phyloP scores from a whole-genome alignment of 2,329 filamentous ascomycete species.

The Venturia asperata region DNA sequence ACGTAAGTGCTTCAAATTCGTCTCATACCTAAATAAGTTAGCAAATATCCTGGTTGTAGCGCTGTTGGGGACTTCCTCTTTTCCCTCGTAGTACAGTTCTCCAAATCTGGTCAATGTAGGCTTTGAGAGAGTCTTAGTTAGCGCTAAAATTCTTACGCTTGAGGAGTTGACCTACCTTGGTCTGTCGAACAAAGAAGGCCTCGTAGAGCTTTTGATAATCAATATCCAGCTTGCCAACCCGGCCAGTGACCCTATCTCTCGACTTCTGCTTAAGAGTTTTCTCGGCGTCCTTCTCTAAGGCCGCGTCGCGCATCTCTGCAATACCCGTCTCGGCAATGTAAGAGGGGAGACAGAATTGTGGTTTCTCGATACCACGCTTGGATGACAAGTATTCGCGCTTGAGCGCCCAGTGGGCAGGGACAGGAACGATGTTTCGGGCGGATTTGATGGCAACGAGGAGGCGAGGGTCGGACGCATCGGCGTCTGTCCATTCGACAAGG shows the following conservation, averaged over 20 bases:
- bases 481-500: slow-evolving; percentile 95
- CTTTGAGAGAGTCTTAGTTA: slow-evolving; percentile 19
- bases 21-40: slow-evolving; percentile 41
- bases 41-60: slow-evolving; percentile 43
- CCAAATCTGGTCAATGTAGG: slow-evolving; percentile 89
- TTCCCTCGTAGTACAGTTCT: slow-evolving; percentile 99
- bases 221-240: slow-evolving; percentile 95
- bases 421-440: slow-evolving; percentile 89
- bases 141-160: no score
- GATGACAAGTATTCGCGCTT: slow-evolving; percentile 97
- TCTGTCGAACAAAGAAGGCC: slow-evolving; percentile 96
- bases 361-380: slow-evolving; percentile 93
- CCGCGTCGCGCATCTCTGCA: slow-evolving; percentile 94
- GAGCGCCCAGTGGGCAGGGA: slow-evolving; percentile 87
- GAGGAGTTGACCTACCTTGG: slow-evolving; percentile 46
- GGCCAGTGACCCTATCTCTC: slow-evolving; percentile 69
- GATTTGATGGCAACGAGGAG: slow-evolving; percentile 92
- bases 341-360: slow-evolving; percentile 73
- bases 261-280: slow-evolving; percentile 92
- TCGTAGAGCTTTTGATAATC: slow-evolving; percentile 98
- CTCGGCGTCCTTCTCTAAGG: slow-evolving; percentile 90
- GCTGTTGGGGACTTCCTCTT: slow-evolving; percentile 75
- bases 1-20: slow-evolving; percentile 30
- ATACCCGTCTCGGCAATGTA: slow-evolving; percentile 90
- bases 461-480: slow-evolving; percentile 79